Evolutionary conservation across 176 grass and related monocot genomes (phyloP), one percentile per base, ranked within the genome.

Genomic region (Oryza nivara): DNA sequence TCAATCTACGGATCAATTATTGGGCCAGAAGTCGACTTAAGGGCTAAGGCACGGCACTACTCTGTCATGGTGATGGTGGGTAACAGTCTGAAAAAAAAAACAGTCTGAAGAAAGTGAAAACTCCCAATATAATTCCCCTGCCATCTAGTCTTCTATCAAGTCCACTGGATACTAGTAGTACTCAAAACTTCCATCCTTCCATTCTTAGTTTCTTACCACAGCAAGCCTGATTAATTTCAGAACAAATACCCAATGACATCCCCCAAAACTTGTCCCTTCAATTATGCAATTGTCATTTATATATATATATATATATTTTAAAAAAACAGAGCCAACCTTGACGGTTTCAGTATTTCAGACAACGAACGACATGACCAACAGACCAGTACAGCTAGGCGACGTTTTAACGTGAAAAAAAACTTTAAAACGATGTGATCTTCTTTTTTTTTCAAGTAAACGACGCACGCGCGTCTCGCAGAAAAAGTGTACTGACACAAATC

Each of bases 1-100:
- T 70, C 81, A 71, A 64, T 28, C 32, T 20, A 14, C 1, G 3
- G 9, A 64, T 48, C 70, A 74, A 83, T 68, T 83, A 51, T 87
- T 43, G 15, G 32, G 28, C 10, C 4, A 6, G 78, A 54, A 43
- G 48, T 49, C 14, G 43, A 78, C n/a, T 13, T 25, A 6, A 38
- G 36, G 35, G 35, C 35, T 36, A 32, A 38, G 68, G 70, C 72
- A 45, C 44, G 52, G 32, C 16, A 67, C 47, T 14, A 49, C 45
- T 65, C 30, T 46, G 83, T 78, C 74, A 68, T 28, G 67, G 48
- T 8, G 25, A 48, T 12, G 11, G 13, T 15, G 32, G 15, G 9
- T 72, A 72, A 77, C 61, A 52, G 47, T 26, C 3, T 7, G 51
- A 65, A 54, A 25, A 25, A 25, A 25, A 25, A 25, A 72, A 77